phyloP scores from a whole-genome alignment of 495 filamentous ascomycete species.

The Penicillium diatomitis region DNA sequence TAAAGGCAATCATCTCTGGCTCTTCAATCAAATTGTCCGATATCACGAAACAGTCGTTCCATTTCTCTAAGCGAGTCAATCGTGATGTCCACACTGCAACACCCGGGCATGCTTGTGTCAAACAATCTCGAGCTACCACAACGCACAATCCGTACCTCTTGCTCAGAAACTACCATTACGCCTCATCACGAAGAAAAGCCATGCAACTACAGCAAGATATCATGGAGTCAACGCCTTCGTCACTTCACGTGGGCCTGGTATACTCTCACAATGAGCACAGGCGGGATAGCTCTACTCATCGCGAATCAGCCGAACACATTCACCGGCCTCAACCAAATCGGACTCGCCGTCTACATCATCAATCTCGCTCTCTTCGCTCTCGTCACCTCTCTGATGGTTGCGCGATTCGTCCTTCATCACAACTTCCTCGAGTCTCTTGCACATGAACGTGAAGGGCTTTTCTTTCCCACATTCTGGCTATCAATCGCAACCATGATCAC shows the following conservation, averaged over 20 bases:
- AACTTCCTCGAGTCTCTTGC: slow-evolving; percentile 46
- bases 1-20: too few relatives aligned
- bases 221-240: slow-evolving; percentile 40
- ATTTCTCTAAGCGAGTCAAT: too few relatives aligned
- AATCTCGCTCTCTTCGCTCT: slow-evolving; percentile 51
- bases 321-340: slow-evolving; percentile 47
- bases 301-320: slow-evolving; percentile 50
- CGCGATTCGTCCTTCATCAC: slow-evolving; percentile 47
- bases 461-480: slow-evolving; percentile 60
- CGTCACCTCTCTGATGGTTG: slow-evolving; percentile 41
- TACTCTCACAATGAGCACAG: slow-evolving; percentile 58
- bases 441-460: slow-evolving; percentile 56
- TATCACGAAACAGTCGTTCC: too few relatives aligned
- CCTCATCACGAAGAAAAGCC: slow-evolving; percentile 12
- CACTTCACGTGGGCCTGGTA: slow-evolving; percentile 74
- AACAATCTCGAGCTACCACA: too few relatives aligned
- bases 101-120: too few relatives aligned
- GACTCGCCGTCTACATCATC: slow-evolving; percentile 51
- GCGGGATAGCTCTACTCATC: slow-evolving; percentile 54
- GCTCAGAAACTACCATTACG: slow-evolving; percentile 17
- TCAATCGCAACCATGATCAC: slow-evolving; percentile 53
- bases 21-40: too few relatives aligned
- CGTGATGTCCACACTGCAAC: too few relatives aligned
- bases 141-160: slow-evolving; percentile 3
- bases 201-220: slow-evolving; percentile 10